Conservation (phyloP, 192 early-diverging fungal species). For the Rhizophagus sp. region DNA sequence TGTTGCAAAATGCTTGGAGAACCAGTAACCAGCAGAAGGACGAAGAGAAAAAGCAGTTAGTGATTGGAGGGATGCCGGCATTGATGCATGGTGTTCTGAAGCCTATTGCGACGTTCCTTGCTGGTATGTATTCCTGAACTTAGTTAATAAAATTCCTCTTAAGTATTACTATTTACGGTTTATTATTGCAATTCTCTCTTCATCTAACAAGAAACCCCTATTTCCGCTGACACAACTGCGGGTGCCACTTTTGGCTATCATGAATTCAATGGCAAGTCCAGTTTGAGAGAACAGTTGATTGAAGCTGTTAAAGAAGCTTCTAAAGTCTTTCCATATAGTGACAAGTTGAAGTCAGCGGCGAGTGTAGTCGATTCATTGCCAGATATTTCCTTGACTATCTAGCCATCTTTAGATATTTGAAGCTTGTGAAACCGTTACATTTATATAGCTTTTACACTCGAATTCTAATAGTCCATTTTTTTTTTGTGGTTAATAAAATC, state of each 20-base stretch:
- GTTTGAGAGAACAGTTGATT: background rate
- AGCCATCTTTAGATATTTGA: too few species aligned
- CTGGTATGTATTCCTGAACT: constrained; percentile 6
- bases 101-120: constrained; percentile 22
- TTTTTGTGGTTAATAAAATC: too few species aligned
- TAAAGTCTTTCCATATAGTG: too few species aligned
- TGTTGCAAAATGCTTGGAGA: constrained; percentile 19
- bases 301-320: too few species aligned
- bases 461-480: too few species aligned
- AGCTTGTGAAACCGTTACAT: too few species aligned
- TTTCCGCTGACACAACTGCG: constrained; percentile 8
- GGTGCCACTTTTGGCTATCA: background rate
- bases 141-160: background rate
- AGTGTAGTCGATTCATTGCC: too few species aligned
- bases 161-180: background rate
- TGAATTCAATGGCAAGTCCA: background rate
- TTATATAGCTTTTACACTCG: too few species aligned
- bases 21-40: background rate
- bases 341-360: too few species aligned
- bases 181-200: background rate
- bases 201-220: background rate
- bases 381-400: too few species aligned
- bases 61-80: constrained; percentile 25
- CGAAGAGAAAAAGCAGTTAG: constrained; percentile 6
- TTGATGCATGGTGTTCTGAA: constrained; percentile 27